Percentiles rank a stretch among this genome's conserved stretches.
Conservation (phyloP, 306 rosid genomes). For the Quercus aquifolioides region DNA sequence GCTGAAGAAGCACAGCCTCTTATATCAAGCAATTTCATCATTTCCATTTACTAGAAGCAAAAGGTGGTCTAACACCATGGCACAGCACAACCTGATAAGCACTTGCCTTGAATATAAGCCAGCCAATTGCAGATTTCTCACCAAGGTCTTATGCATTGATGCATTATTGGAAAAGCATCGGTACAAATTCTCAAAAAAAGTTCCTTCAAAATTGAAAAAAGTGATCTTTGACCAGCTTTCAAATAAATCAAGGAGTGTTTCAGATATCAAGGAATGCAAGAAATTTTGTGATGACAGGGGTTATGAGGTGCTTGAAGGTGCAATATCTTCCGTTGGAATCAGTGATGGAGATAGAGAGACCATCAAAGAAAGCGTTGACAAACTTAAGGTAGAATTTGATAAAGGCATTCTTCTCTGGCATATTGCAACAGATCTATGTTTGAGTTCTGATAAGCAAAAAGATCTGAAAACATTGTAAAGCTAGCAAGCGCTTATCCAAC, state of each 20-base stretch:
- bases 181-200: not conserved
- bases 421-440: slow-evolving; percentile 34
- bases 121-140: not conserved
- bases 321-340: not conserved
- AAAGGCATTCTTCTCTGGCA: slow-evolving; percentile 33
- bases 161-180: not conserved
- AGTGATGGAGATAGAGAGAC: not conserved
- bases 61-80: slow-evolving; percentile 10
- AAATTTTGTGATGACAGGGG: slow-evolving; percentile 19
- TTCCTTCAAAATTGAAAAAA: not conserved
- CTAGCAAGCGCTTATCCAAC: slow-evolving; percentile 18
- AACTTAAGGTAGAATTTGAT: slow-evolving; percentile 14
- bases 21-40: not conserved
- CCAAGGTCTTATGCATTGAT: not conserved
- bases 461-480: not conserved
- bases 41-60: not conserved
- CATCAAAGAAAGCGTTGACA: no score
- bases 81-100: not conserved
- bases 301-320: slow-evolving; percentile 5
- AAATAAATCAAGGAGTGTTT: not conserved
- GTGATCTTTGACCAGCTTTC: slow-evolving; percentile 16
- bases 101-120: not conserved
- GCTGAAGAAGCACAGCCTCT: slow-evolving; percentile 2
- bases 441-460: not conserved
- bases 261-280: not conserved